phyloP scores from a whole-genome alignment of 1,284 basidiomycete species.

The Takashimella koratensis region DNA sequence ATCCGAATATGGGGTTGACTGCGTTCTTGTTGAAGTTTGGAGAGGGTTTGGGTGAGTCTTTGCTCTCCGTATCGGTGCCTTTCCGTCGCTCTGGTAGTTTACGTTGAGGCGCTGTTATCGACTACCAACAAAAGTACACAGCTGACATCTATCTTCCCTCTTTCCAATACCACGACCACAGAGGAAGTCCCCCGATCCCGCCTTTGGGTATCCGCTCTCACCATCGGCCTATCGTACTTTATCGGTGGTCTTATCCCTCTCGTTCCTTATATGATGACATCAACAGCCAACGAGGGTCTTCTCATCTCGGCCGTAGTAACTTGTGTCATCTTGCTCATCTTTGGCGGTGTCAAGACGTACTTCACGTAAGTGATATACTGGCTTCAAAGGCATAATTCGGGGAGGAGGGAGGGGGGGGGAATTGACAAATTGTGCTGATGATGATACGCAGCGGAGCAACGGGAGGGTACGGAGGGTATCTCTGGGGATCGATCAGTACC shows the following conservation, averaged over 20 bases:
- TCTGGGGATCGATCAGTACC: constrained; percentile 87
- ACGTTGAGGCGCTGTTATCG: neutral
- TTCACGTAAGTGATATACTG: constrained; percentile 56
- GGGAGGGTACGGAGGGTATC: constrained; percentile 56
- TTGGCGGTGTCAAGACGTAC: constrained; percentile 84
- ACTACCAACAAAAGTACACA: neutral
- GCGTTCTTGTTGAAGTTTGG: constrained; percentile 91
- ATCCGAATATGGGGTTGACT: constrained; percentile 67
- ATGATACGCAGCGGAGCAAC: constrained; percentile 56
- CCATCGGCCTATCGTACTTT: constrained; percentile 79
- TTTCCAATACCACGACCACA: constrained; percentile 29
- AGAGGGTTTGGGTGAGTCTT: constrained; percentile 73
- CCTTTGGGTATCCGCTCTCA: constrained; percentile 79
- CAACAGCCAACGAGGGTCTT: constrained; percentile 49
- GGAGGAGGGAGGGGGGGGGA: neutral
- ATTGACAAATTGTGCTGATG: neutral
- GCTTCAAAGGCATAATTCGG: neutral
- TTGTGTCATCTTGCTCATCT: constrained; percentile 77
- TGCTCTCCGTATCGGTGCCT: neutral
- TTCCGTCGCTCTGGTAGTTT: neutral
- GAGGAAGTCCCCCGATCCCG: constrained; percentile 74
- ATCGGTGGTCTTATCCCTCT: constrained; percentile 80
- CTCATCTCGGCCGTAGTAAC: constrained; percentile 58
- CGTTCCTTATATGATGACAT: constrained; percentile 84
- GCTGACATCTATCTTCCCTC: neutral